Conservation (phyloP, 495 filamentous ascomycete genomes). For the Penicillium taxi region DNA sequence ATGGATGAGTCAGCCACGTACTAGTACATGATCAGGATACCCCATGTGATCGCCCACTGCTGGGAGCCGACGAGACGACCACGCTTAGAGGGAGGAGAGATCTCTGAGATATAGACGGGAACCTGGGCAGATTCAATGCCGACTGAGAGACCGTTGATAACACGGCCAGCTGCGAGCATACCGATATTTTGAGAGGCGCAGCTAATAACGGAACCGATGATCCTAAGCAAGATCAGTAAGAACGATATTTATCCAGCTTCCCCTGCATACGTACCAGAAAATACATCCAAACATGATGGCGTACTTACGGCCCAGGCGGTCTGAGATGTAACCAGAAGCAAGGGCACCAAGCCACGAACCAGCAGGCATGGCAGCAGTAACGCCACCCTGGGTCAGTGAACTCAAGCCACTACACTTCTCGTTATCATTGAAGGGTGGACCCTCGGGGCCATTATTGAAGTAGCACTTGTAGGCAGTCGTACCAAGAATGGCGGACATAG, state of each 20-base stretch:
- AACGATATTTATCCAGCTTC: no score
- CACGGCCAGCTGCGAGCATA: conserved; percentile 65
- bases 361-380: conserved; percentile 64
- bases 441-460: conserved; percentile 45
- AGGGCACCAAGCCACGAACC: conserved; percentile 70
- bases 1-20: neutral
- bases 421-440: conserved; percentile 16
- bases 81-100: conserved; percentile 60
- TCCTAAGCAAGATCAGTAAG: conserved; percentile 26
- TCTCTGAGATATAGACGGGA: conserved; percentile 70
- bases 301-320: conserved; percentile 57
- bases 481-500: conserved; percentile 70
- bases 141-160: conserved; percentile 69
- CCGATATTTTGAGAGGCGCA: conserved; percentile 65
- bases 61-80: conserved; percentile 64
- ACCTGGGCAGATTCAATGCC: conserved; percentile 75
- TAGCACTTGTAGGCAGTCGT: conserved; percentile 52
- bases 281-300: conserved; percentile 56
- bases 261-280: conserved; percentile 45
- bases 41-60: conserved; percentile 77
- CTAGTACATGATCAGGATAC: conserved; percentile 74
- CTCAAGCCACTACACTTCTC: conserved; percentile 39
- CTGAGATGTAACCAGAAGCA: conserved; percentile 57
- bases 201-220: conserved; percentile 58
- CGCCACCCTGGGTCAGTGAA: conserved; percentile 48